Percentiles rank a stretch among this genome's conserved stretches.
These are phyloP conservation scores for Wickerhamomyces queroliae DNA, from an alignment of 805 yeast genomes.

Conservation along the genomic window DNA sequence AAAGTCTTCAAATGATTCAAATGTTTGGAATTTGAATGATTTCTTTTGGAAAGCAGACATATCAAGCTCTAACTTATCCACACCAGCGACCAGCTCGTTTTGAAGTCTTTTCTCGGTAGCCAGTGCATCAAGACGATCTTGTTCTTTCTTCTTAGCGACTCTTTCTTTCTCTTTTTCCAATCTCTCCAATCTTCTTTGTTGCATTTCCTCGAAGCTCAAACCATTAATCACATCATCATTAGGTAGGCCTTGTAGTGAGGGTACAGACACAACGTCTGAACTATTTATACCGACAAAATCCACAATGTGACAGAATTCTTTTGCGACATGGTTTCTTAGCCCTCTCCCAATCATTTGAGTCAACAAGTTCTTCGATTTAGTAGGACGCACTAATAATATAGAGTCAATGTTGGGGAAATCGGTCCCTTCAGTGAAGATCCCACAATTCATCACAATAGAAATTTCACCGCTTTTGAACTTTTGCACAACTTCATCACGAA, in stretches of 20 bases:
- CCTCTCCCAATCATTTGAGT: constrained; percentile 94
- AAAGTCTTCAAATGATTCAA: constrained; percentile 33
- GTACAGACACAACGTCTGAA: constrained; percentile 50
- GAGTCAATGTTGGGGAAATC: constrained; percentile 89
- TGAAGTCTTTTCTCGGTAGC: constrained; percentile 5
- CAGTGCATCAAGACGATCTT: constrained; percentile 1
- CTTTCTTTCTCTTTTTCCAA: constrained; percentile 6
- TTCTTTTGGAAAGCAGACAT: constrained; percentile 19
- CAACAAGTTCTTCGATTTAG: constrained; percentile 63
- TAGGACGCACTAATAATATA: constrained; percentile 72
- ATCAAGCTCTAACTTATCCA: constrained; percentile 13
- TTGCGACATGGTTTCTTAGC: constrained; percentile 54
- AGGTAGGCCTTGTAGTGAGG: constrained; percentile 38
- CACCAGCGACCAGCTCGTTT: constrained; percentile 3
- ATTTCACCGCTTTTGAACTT: constrained; percentile 59
- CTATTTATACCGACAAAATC: constrained; percentile 66
- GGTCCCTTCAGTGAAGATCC: constrained; percentile 90
- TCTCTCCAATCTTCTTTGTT: constrained; percentile 14
- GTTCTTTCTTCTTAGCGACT: no score
- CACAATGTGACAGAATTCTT: constrained; percentile 63
- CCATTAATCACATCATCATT: constrained; percentile 21
- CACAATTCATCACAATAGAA: constrained; percentile 79
- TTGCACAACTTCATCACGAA: constrained; percentile 44
- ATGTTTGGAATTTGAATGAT: constrained; percentile 21
- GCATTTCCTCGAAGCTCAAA: constrained; percentile 27